Evolutionary conservation across 768 basidiomycete species (phyloP), one percentile per base, ranked within the genome.

Genomic region (Inosperma sp.): DNA sequence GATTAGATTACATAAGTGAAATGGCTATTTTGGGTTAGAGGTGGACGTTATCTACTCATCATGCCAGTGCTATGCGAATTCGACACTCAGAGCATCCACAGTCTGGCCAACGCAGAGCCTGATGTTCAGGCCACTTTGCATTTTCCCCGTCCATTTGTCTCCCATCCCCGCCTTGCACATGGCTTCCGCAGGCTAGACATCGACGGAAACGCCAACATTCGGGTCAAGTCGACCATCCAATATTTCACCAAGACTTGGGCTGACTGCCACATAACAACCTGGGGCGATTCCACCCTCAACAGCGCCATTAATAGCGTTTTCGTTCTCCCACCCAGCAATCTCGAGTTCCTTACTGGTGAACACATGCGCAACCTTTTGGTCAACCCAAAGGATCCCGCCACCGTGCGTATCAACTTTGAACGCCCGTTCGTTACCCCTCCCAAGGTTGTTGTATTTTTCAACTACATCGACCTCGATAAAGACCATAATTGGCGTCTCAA

Each of bases 401-500:
- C 41, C 3, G 41, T 43, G 41, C 41, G 41, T 10, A 23, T 43
- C 22, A 43, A 43, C 26, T 43, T 43, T 23, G 41, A 23, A 8
- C 41, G 41, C 21, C 41, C 41, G 4, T 43, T 25, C 26, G 22
- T 23, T 12, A 43, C 41, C 22, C 41, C 41, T 43, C 41, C 41
- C 41, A 43, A 43, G 22, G 17, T 43, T n/a, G 41, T 43, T 23
- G 22, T 27, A 7, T 43, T 43, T n/a, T 43, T 43, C 17, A 43
- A 43, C 41, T 43, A 22, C 4, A 21, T 43, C 21, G 41, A 43
- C n/a, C 41, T 43, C 41, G 22, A 23, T 25, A 7, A 43, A 13
- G 16, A 23, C 41, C 41, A 23, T 23, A 27, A 25, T 10, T 43
- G 41, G 41, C 41, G 41, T 16, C 41, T 43, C 41, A 43, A 25